Percentiles rank a stretch among this genome's conserved stretches.
phyloP scores from a whole-genome alignment of 2,329 filamentous ascomycete genomes.

The Ophiostoma sp. region DNA sequence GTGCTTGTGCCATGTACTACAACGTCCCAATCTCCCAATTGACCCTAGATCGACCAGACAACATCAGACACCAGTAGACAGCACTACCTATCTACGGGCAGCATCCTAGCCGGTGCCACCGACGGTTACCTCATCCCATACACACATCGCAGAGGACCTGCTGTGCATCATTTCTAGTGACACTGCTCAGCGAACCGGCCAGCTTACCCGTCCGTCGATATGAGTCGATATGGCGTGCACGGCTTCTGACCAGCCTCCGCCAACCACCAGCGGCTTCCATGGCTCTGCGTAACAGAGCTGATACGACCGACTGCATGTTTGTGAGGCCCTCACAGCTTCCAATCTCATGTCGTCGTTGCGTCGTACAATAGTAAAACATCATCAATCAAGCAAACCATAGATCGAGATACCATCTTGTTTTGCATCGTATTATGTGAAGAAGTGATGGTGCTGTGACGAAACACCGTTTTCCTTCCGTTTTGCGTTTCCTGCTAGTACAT shows the following conservation, averaged over 20 bases:
- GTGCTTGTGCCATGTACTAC: not conserved
- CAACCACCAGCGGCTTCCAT: not conserved
- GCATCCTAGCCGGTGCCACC: not conserved
- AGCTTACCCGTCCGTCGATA: too few species aligned
- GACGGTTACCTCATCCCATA: not conserved
- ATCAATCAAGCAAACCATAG: not conserved
- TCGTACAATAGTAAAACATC: not conserved
- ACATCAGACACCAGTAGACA: not conserved
- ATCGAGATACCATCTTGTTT: not conserved
- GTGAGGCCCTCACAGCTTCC: too few species aligned
- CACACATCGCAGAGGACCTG: not conserved
- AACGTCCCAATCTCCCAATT: not conserved
- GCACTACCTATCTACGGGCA: too few species aligned
- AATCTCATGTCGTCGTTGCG: not conserved
- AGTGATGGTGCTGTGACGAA: not conserved
- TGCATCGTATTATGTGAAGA: too few species aligned
- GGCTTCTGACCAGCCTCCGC: too few species aligned
- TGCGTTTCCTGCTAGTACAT: not conserved
- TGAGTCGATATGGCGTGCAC: too few species aligned
- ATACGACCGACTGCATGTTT: too few species aligned
- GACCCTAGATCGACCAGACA: constrained; percentile 4
- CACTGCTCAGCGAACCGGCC: not conserved
- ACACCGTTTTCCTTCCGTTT: not conserved
- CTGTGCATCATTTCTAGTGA: not conserved
- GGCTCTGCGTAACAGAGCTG: not conserved